These are phyloP conservation scores for Fusarium continuum DNA, from an alignment of 2,329 filamentous ascomycete species.

Conservation along the genomic window DNA sequence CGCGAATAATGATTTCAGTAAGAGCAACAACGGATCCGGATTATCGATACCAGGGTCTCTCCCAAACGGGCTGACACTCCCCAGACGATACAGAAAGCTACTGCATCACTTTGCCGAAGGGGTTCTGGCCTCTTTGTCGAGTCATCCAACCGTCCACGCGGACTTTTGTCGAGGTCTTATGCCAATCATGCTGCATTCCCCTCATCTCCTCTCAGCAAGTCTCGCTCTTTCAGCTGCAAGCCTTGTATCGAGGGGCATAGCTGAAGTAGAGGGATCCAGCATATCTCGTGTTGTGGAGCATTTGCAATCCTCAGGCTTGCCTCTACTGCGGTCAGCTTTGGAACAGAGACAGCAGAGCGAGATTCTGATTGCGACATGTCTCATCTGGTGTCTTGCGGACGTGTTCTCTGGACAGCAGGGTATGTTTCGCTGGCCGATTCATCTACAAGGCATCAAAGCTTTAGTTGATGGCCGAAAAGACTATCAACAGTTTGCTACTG, in stretches of 20 bases:
- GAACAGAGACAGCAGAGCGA: constrained; percentile 37
- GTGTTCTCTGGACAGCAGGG: constrained; percentile 40
- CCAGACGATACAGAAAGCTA: constrained; percentile 34
- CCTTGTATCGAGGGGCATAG: constrained; percentile 36
- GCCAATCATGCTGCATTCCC: constrained; percentile 40
- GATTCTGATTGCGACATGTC: constrained; percentile 40
- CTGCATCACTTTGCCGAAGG: constrained; percentile 41
- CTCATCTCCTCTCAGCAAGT: constrained; percentile 42
- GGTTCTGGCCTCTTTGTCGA: constrained; percentile 41
- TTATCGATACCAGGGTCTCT: constrained; percentile 26
- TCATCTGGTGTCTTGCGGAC: constrained; percentile 45
- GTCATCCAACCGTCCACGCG: constrained; percentile 40
- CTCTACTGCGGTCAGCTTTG: constrained; percentile 37
- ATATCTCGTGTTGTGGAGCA: constrained; percentile 36
- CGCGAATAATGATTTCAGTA: neutral
- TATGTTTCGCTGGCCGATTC: constrained; percentile 37
- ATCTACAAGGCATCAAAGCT: constrained; percentile 42
- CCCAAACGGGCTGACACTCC: constrained; percentile 38
- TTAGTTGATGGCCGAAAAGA: constrained; percentile 19
- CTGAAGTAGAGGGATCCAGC: constrained; percentile 36
- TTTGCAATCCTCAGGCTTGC: constrained; percentile 38
- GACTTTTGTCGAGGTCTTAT: constrained; percentile 41
- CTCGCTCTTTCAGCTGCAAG: constrained; percentile 42
- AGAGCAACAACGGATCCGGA: neutral
- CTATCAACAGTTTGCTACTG: neutral